Base-by-base conservation (phyloP, 192 early-diverging fungal species). In the Linnemannia exigua region DNA sequence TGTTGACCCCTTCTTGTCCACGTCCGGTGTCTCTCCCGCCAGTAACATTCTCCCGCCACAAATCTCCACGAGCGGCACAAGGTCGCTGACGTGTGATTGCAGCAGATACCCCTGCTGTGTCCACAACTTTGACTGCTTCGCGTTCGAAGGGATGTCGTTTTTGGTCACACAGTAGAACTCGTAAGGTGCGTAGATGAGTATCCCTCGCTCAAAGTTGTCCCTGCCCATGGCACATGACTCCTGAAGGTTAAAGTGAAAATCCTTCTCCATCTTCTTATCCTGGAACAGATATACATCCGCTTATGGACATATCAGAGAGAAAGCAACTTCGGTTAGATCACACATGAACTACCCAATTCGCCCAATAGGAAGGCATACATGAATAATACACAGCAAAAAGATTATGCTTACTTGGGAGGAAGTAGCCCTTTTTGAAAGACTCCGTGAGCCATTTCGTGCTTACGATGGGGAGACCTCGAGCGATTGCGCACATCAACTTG, bases 401-500 rank as follows among this genome's bases (percentile, higher is more conserved):
- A 9, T 6, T 44, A 63, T 25, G 31, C 58, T 25, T 63, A 63
- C 58, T 25, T n/a, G 58, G 58, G 31, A 8, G 28, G 31, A 8
- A 31, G 3, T 25, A 14, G 12, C 14, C 12, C 9, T 31, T 22
- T 1, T 12, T 3, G 12, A 31, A 28, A 0, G 58, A 31, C 11
- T 63, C 58, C n/a, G 25, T 31, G 58, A 63, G n/a, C 58, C 58
- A 63, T n/a, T 28, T 25, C 3, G 25, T 25, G 28, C 25, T 63
- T 1, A 63, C 58, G 28, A 63, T 63, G 31, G 58, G 58, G 31
- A 63, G 6, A 8, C 58, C 58, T 15, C 58, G 58, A 63, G 58
- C 58, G 58, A 63, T 63, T 14, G 58, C 58, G 31, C 58, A 63
- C 58, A 63, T 63, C 58, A 63, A 63, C 58, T 63, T 63, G 58